A percentile compares a stretch with the other conserved stretches of the same genome.
These are phyloP conservation scores for Phaseolus lunatus DNA, from an alignment of 306 rosid species.

Conservation along the genomic window DNA sequence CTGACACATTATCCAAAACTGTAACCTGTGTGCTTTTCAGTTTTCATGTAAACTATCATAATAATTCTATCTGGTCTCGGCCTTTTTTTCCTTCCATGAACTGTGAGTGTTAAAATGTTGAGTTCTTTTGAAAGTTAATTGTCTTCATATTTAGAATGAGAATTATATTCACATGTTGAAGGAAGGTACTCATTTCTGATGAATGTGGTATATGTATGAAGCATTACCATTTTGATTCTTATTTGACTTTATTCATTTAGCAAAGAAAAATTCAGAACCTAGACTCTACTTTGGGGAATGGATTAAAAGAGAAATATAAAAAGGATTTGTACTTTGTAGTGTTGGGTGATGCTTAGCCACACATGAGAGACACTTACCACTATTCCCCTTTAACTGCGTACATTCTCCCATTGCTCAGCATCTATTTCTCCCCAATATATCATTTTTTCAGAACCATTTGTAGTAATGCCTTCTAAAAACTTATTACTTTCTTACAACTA, in stretches of 20 bases:
- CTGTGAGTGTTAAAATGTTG: neutral
- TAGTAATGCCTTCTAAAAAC: neutral
- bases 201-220: neutral
- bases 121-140: neutral
- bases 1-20: conserved; percentile 39
- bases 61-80: neutral
- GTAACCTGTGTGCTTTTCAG: neutral
- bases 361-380: neutral
- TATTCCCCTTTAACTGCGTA: neutral
- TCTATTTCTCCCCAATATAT: neutral
- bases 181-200: neutral
- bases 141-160: neutral
- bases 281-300: neutral
- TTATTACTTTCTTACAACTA: no score
- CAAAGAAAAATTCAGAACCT: neutral
- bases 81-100: neutral
- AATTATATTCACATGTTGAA: neutral
- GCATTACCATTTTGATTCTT: neutral
- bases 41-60: neutral
- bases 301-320: neutral
- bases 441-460: neutral
- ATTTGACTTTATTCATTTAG: neutral
- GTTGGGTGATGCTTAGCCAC: conserved; percentile 21
- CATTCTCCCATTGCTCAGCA: neutral
- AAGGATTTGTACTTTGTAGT: conserved; percentile 23